These are phyloP conservation scores for Talaromyces stipitatus DNA, from an alignment of 495 filamentous ascomycete species.

Conservation along the genomic window DNA sequence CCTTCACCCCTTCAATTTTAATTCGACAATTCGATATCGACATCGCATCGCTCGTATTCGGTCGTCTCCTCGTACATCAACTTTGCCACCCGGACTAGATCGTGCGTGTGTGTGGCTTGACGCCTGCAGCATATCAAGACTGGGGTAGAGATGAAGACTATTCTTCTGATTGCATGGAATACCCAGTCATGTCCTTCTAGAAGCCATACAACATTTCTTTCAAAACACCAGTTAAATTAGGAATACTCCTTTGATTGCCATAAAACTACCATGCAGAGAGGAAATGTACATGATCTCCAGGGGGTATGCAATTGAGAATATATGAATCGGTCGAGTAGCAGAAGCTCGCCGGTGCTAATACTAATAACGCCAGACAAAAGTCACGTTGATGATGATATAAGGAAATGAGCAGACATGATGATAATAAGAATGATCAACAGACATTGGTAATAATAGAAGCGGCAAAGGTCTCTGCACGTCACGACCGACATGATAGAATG, in stretches of 20 bases:
- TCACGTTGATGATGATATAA: neutral
- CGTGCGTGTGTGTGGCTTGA: neutral
- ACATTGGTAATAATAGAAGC: neutral
- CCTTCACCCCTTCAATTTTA: neutral
- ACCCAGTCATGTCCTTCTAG: neutral
- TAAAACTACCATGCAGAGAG: neutral
- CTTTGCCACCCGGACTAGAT: neutral
- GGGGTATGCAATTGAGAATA: neutral
- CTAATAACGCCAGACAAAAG: constrained; percentile 1
- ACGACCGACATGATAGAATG: neutral
- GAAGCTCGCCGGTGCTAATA: constrained; percentile 2
- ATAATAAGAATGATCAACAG: neutral
- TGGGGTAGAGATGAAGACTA: too few relatives aligned
- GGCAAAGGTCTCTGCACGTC: neutral
- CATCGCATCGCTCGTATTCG: too few relatives aligned
- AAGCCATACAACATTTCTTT: neutral
- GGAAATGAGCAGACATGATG: neutral
- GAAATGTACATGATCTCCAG: constrained; percentile 5
- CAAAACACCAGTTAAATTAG: too few relatives aligned
- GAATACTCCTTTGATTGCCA: too few relatives aligned
- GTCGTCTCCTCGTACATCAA: too few relatives aligned
- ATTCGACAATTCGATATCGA: neutral
- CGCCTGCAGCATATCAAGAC: neutral
- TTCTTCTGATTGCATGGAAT: neutral
- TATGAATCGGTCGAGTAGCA: constrained; percentile 4